These are phyloP conservation scores for Xylaria venustula DNA, from an alignment of 495 filamentous ascomycete species.

Conservation along the genomic window DNA sequence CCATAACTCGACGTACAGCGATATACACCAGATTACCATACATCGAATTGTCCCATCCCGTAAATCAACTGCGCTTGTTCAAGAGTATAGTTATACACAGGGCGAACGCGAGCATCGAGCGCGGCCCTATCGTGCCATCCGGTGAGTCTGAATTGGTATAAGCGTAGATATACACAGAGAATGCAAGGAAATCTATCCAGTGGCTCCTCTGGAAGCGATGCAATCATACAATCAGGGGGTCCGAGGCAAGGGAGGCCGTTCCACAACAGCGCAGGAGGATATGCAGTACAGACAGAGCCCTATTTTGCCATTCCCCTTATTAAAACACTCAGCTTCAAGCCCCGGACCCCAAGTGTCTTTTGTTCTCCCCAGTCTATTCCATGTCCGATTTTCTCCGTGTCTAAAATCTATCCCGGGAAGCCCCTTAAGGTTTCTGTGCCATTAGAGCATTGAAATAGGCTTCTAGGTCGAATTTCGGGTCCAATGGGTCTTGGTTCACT, in stretches of 20 bases:
- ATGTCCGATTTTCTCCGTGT: slow-evolving; percentile 3
- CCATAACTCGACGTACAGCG: no score
- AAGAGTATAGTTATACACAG: not conserved
- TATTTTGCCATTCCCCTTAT: not conserved
- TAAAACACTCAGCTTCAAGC: slow-evolving; percentile 6
- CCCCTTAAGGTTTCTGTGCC: slow-evolving; percentile 39
- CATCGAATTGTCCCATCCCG: not conserved
- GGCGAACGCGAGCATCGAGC: not conserved
- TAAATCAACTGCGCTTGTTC: not conserved
- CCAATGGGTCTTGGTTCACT: slow-evolving; percentile 82
- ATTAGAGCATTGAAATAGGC: slow-evolving; percentile 69
- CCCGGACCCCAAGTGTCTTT: slow-evolving; percentile 9
- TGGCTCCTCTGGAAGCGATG: slow-evolving; percentile 28
- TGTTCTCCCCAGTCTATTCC: slow-evolving; percentile 13
- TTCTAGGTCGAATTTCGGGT: slow-evolving; percentile 89
- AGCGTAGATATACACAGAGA: slow-evolving; percentile 44
- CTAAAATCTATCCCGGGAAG: not conserved
- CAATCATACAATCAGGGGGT: slow-evolving; percentile 36
- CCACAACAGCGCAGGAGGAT: not conserved
- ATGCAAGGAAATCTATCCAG: slow-evolving; percentile 44
- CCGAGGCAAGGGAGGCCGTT: slow-evolving; percentile 9
- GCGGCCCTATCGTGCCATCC: not conserved
- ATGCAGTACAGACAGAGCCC: slow-evolving; percentile 4
- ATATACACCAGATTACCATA: no score
- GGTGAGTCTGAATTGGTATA: slow-evolving; percentile 16